These are phyloP conservation scores for Schizosaccharomyces octosporus DNA, from an alignment of 805 yeast genomes.

Conservation along the genomic window DNA sequence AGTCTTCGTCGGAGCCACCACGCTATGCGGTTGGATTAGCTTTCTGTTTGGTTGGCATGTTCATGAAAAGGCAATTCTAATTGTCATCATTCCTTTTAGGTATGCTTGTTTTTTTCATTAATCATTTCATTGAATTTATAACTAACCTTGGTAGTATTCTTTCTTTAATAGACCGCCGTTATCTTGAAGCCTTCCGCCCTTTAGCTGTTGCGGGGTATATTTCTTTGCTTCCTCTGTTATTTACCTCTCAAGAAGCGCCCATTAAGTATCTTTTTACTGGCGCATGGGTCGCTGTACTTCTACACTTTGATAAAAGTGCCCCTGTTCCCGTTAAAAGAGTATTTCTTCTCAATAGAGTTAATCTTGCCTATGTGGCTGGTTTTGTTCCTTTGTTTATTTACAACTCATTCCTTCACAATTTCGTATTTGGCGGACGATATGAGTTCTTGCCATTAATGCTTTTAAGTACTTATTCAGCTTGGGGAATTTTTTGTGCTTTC, in stretches of 20 bases:
- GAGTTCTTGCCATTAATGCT: constrained; percentile 63
- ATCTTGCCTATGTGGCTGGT: constrained; percentile 40
- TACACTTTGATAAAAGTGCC: constrained; percentile 34
- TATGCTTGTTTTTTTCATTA: constrained; percentile 14
- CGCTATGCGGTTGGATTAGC: constrained; percentile 76
- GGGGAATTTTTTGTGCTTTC: constrained; percentile 75
- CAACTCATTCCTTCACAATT: constrained; percentile 31
- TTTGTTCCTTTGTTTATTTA: constrained; percentile 37
- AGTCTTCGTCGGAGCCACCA: constrained; percentile 59
- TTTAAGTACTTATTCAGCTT: constrained; percentile 61
- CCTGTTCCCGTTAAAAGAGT: constrained; percentile 12
- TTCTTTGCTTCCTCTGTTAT: constrained; percentile 68
- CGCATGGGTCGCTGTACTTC: constrained; percentile 62
- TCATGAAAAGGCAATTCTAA: constrained; percentile 87
- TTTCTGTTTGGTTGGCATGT: constrained; percentile 97
- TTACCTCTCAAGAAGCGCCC: constrained; percentile 54
- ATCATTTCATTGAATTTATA: background rate
- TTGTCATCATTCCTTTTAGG: constrained; percentile 58
- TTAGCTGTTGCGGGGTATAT: constrained; percentile 62
- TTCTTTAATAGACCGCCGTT: constrained; percentile 42
- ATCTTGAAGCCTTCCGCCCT: constrained; percentile 45
- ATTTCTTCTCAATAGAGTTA: constrained; percentile 48
- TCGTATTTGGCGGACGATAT: constrained; percentile 22
- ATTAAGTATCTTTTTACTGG: constrained; percentile 54
- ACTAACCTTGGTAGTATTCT: constrained; percentile 19